Evolutionary conservation across 2,329 filamentous ascomycete genomes (phyloP).

Genomic region (Claviceps cyperi): DNA sequence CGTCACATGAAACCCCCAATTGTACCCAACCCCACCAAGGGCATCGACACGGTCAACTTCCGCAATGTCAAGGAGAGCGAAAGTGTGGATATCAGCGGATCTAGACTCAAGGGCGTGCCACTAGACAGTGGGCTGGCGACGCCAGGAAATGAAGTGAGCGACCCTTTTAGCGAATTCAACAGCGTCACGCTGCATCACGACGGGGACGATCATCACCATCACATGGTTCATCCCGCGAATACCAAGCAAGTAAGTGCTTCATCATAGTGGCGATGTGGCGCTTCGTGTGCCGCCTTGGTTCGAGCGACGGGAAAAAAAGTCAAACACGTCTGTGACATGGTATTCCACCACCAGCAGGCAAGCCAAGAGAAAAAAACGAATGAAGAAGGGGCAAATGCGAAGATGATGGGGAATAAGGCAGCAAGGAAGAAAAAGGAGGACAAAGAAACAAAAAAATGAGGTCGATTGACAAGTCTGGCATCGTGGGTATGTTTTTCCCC

Average conservation of each 20-base stretch:
- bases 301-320: neutral
- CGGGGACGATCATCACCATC: constrained; percentile 52
- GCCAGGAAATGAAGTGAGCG: constrained; percentile 64
- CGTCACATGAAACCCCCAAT: constrained; percentile 97
- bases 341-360: neutral
- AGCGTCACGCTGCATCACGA: constrained; percentile 95
- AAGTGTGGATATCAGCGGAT: constrained; percentile 70
- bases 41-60: constrained; percentile 92
- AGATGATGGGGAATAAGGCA: no score
- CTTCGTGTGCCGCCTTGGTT: neutral
- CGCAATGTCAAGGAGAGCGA: constrained; percentile 95
- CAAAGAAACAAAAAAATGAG: neutral
- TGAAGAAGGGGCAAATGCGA: neutral
- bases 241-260: constrained; percentile 3
- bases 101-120: constrained; percentile 61
- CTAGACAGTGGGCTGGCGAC: constrained; percentile 76
- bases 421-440: no score
- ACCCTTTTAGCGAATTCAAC: constrained; percentile 98
- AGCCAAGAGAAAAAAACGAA: neutral
- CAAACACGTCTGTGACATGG: no score
- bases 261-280: constrained; percentile 3
- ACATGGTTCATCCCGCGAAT: constrained; percentile 12
- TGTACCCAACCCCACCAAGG: constrained; percentile 78
- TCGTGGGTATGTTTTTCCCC: neutral
- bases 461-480: neutral